These are phyloP conservation scores for Melanomma pulvis-pyrius DNA, from an alignment of 495 filamentous ascomycete species.

Conservation along the genomic window DNA sequence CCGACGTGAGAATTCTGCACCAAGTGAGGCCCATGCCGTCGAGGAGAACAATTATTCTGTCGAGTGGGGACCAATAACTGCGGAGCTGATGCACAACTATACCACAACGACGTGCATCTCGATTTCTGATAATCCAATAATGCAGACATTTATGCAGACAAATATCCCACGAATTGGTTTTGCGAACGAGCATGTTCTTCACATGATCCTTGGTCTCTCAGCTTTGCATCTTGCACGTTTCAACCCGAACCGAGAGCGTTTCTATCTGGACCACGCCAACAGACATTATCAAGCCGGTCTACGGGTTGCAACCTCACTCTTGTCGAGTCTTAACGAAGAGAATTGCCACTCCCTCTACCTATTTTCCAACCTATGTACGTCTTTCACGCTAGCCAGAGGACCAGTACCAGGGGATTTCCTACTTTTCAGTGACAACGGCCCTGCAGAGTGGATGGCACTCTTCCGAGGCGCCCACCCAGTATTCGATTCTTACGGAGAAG, in stretches of 20 bases:
- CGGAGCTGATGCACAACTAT: slow-evolving; percentile 1
- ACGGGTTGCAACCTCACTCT: neutral
- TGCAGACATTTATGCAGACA: neutral
- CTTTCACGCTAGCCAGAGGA: neutral
- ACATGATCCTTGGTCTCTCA: slow-evolving; percentile 1
- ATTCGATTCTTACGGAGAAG: neutral
- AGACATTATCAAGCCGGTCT: slow-evolving; percentile 3
- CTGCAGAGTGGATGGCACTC: neutral
- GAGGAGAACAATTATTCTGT: neutral
- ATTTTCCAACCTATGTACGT: neutral
- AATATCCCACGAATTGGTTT: neutral
- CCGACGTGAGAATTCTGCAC: neutral
- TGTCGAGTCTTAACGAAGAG: neutral
- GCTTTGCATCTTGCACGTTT: slow-evolving; percentile 1
- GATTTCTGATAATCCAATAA: neutral
- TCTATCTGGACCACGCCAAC: neutral
- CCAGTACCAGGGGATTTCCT: neutral
- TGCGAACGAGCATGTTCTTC: neutral
- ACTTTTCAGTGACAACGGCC: neutral
- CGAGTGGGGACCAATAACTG: slow-evolving; percentile 2
- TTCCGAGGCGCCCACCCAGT: neutral
- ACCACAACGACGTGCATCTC: neutral
- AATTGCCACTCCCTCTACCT: neutral
- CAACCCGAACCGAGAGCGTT: neutral
- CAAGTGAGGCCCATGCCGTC: neutral